These are phyloP conservation scores for Amauroascus niger DNA, from an alignment of 2,329 filamentous ascomycete species.

Conservation along the genomic window DNA sequence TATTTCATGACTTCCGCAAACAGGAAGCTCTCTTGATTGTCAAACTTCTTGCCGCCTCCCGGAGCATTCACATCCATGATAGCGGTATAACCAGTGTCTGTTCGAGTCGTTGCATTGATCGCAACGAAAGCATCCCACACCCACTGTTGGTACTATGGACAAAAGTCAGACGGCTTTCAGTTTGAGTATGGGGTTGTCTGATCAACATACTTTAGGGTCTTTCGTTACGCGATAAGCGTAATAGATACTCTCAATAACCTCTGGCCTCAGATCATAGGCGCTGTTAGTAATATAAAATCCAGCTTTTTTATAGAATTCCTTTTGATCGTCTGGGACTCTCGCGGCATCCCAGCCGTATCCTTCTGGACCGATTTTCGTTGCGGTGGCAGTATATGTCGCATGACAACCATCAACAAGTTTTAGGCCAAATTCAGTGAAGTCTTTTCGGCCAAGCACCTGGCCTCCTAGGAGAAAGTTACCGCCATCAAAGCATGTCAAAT, in stretches of 20 bases:
- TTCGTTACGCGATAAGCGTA: constrained; percentile 77
- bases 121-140: constrained; percentile 67
- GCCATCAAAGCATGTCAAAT: constrained; percentile 69
- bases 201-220: constrained; percentile 43
- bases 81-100: constrained; percentile 57
- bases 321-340: constrained; percentile 38
- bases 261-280: constrained; percentile 62
- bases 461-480: constrained; percentile 80
- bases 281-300: constrained; percentile 62
- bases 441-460: constrained; percentile 52
- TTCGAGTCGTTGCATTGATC: constrained; percentile 55
- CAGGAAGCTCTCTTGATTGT: constrained; percentile 80
- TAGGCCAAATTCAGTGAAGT: constrained; percentile 66
- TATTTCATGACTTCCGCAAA: constrained; percentile 87
- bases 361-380: constrained; percentile 69
- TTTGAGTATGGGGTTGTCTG: neutral
- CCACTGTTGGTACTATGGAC: constrained; percentile 61
- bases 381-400: constrained; percentile 59
- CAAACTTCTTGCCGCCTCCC: constrained; percentile 51
- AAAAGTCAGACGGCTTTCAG: neutral
- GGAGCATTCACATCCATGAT: constrained; percentile 56
- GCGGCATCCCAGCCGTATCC: constrained; percentile 53
- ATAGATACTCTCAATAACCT: constrained; percentile 77
- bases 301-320: constrained; percentile 52
- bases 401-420: constrained; percentile 62